Evolutionary conservation across 78 protist species (phyloP), one percentile per base, ranked within the genome.

Genomic region (Trichosphaerium sp.): DNA sequence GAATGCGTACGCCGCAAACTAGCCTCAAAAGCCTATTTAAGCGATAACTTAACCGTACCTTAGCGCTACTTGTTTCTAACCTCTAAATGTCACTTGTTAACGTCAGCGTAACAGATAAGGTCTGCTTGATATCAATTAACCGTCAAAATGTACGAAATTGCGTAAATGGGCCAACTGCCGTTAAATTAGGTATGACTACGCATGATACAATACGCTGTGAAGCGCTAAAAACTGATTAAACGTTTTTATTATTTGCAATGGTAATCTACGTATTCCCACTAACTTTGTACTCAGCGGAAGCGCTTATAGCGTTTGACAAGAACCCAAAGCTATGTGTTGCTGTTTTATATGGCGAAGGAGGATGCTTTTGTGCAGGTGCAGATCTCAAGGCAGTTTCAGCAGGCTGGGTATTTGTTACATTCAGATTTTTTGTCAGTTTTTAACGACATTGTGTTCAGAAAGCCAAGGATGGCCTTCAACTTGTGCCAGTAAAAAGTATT

Each of bases 361-460:
- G 59, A 23, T 43, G 26, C 15, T 87, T 87, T 61, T 87, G 92
- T 69, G 80, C 92, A 1, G 92, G 92, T 26, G 92, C 92, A 5
- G 92, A 87, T 35, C 66, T 87, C 49, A 78, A 83, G 61, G 86
- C 62, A 15, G 1, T 78, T 26, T 15, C 84, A 11, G 5, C 11
- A 26, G 42, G 32, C n/a, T n/a, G n/a, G n/a, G 21, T 15, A 65
- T 11, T 15, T 25, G 69, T 26, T 44, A 44, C 21, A 21, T 44
- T 44, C 21, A 44, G n/a, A n/a, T n/a, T n/a, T 10, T 23, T 6
- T 2, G 26, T 2, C 37, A 29, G 41, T 15, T 5, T 23, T 6
- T 18, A 57, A 4, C 34, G 3, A 6, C 35, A 6, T 18, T 18
- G 6, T 57, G 63, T n/a, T 57, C 2, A 2, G 8, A 26, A 23